Evolutionary conservation across 1,284 basidiomycete genomes (phyloP).

Genomic region (Pascua guehoae): DNA sequence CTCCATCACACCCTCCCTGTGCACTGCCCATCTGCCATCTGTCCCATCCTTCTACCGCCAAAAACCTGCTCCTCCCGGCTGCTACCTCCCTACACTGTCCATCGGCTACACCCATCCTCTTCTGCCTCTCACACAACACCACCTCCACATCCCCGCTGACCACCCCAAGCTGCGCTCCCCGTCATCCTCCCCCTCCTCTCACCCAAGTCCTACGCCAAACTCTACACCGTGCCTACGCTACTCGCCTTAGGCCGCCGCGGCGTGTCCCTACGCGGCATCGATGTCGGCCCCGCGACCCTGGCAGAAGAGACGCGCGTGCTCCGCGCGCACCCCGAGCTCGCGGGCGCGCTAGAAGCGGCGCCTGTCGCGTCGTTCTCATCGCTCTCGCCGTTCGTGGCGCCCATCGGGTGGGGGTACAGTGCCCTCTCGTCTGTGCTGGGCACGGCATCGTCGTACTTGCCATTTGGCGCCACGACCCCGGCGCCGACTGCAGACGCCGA

Average conservation of each 20-base stretch:
- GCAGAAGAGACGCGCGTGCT: conserved; percentile 29
- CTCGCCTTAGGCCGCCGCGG: conserved; percentile 20
- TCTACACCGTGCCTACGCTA: conserved; percentile 33
- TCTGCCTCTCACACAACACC: too few species aligned
- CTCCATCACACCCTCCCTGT: too few species aligned
- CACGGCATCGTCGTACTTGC: conserved; percentile 3
- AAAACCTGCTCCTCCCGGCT: neutral
- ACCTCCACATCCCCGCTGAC: neutral
- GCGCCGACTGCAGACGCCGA: neutral
- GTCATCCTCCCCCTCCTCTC: conserved; percentile 39
- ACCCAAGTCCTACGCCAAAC: conserved; percentile 39
- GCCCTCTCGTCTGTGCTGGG: conserved; percentile 4
- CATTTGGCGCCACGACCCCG: neutral
- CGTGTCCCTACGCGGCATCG: conserved; percentile 31
- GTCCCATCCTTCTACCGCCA: too few species aligned
- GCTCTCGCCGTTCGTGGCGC: neutral
- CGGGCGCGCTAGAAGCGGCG: neutral
- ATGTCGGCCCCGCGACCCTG: conserved; percentile 26
- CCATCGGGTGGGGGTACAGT: conserved; percentile 1
- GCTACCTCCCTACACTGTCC: neutral
- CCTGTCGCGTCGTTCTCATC: neutral
- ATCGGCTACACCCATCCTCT: neutral
- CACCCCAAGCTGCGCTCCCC: conserved; percentile 27
- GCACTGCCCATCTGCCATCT: too few species aligned
- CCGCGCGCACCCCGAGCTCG: conserved; percentile 19